phyloP scores from a whole-genome alignment of 129 eudicot species.

The Chrysanthemum seticuspe region DNA sequence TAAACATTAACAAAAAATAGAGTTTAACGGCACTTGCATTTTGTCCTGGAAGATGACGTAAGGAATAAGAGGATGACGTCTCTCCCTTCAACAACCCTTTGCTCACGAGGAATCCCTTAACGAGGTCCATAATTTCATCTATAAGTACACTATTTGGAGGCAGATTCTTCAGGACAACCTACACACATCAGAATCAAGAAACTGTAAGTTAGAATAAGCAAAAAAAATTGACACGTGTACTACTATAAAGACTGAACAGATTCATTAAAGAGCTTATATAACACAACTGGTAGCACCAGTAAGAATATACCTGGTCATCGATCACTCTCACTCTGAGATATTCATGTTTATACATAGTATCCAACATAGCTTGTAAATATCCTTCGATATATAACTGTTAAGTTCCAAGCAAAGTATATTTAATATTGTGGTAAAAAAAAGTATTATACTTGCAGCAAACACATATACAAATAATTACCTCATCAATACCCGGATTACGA shows the following conservation, averaged over 20 bases:
- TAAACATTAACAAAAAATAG: not conserved
- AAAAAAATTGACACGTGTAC: not conserved
- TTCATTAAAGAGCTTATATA: slow-evolving; percentile 10
- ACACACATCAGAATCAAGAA: slow-evolving; percentile 12
- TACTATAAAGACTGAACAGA: not conserved
- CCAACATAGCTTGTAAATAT: slow-evolving; percentile 98
- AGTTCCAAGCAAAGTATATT: slow-evolving; percentile 17
- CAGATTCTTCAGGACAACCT: slow-evolving; percentile 91
- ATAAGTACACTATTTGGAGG: slow-evolving; percentile 96
- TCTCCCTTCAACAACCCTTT: slow-evolving; percentile 88
- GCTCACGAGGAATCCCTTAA: slow-evolving; percentile 78
- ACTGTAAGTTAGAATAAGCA: not conserved
- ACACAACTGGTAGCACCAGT: slow-evolving; percentile 1
- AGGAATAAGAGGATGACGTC: slow-evolving; percentile 52
- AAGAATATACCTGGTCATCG: slow-evolving; percentile 76
- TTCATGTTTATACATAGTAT: slow-evolving; percentile 88
- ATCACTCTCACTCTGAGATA: slow-evolving; percentile 92
- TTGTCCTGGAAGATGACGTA: slow-evolving; percentile 72
- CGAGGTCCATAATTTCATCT: slow-evolving; percentile 86
- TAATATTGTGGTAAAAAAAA: not conserved
- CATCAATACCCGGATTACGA: slow-evolving; percentile 90
- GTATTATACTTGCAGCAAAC: not conserved
- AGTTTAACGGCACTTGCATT: slow-evolving; percentile 43
- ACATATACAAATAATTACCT: slow-evolving; percentile 46
- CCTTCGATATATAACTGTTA: slow-evolving; percentile 93